Conservation (phyloP, 768 basidiomycete species). For the Suillus brevipes region DNA sequence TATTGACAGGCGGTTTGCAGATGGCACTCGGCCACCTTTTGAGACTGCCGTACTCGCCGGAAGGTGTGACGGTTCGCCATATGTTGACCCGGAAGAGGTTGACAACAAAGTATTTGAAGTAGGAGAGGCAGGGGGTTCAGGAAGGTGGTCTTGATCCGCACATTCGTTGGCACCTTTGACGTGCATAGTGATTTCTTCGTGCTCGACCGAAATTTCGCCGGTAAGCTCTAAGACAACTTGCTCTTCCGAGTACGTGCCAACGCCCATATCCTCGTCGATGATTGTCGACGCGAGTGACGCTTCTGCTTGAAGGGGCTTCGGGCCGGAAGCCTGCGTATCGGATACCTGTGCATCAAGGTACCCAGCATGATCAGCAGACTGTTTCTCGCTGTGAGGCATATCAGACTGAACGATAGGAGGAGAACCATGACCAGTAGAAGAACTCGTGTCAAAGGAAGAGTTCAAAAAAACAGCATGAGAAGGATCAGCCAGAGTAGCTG, state of each 20-base stretch:
- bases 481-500: constrained; percentile 27
- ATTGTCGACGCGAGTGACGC: constrained; percentile 55
- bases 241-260: constrained; percentile 30
- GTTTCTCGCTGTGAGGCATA: constrained; percentile 40
- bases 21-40: constrained; percentile 52
- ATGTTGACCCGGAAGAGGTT: constrained; percentile 37
- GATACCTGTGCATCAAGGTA: constrained; percentile 46
- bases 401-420: constrained; percentile 42
- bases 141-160: constrained; percentile 45
- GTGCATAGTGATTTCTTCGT: constrained; percentile 14
- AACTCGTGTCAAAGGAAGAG: constrained; percentile 46
- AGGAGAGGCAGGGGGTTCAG: constrained; percentile 61
- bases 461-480: constrained; percentile 35
- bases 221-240: constrained; percentile 14
- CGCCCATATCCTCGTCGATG: constrained; percentile 44
- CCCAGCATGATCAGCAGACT: constrained; percentile 48
- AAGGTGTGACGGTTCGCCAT: constrained; percentile 46
- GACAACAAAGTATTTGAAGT: constrained; percentile 48
- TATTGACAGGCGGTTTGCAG: constrained; percentile 88
- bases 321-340: constrained; percentile 15
- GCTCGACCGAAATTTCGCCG: constrained; percentile 24
- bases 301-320: constrained; percentile 40
- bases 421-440: constrained; percentile 43
- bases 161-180: constrained; percentile 19
- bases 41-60: constrained; percentile 19